Evolutionary conservation across 805 yeast genomes (phyloP).

Genomic region (Saccharomycopsis guyanensis): DNA sequence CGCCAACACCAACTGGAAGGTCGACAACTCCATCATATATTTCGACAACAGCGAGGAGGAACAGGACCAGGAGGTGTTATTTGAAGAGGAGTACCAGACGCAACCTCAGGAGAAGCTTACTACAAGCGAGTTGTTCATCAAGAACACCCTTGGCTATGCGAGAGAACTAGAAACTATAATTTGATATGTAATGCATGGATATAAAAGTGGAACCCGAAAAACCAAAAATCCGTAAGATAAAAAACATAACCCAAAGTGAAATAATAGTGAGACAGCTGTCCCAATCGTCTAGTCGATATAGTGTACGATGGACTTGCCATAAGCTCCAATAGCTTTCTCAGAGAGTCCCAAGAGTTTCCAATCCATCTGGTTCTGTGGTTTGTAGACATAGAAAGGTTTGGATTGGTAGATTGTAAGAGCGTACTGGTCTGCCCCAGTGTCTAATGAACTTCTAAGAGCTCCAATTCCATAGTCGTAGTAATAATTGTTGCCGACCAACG

Average conservation of each 20-base stretch:
- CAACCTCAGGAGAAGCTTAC: conserved; percentile 44
- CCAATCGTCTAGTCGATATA: conserved; percentile 22
- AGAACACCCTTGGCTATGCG: conserved; percentile 77
- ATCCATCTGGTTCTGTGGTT: conserved; percentile 20
- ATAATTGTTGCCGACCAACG: background rate
- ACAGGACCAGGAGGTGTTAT: conserved; percentile 88
- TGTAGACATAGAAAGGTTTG: conserved; percentile 18
- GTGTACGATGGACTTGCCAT: conserved; percentile 18
- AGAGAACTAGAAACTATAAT: conserved; percentile 89
- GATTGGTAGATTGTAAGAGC: conserved; percentile 20
- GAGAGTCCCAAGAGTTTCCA: conserved; percentile 21
- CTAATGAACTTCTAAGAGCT: conserved; percentile 7
- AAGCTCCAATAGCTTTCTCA: conserved; percentile 14
- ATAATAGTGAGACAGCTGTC: too few relatives aligned
- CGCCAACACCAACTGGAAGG: conserved; percentile 49
- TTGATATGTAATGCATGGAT: conserved; percentile 24
- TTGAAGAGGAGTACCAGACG: conserved; percentile 49
- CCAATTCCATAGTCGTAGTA: conserved; percentile 17
- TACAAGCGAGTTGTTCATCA: conserved; percentile 42
- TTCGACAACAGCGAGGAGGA: conserved; percentile 29
- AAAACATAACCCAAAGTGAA: background rate
- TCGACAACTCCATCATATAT: conserved; percentile 43
- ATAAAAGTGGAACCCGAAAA: background rate
- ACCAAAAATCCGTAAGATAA: background rate
- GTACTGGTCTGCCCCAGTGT: conserved; percentile 8